Conservation (phyloP, 2,329 filamentous ascomycete genomes). For the Mariannaea elegans region DNA sequence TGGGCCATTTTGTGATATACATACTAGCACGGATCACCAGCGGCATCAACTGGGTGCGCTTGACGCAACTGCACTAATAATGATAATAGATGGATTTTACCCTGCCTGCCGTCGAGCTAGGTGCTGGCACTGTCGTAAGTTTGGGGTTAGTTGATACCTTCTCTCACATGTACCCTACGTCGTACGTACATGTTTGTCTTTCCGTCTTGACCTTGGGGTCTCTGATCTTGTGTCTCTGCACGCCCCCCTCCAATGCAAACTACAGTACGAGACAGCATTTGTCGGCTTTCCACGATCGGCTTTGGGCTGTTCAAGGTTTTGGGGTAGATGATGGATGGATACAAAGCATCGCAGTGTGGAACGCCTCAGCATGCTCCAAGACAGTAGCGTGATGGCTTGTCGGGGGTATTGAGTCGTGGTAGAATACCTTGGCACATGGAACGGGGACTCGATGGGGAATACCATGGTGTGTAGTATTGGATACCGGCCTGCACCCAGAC, state of each 20-base stretch:
- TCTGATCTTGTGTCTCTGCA: too few species aligned
- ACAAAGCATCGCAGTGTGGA: conserved; percentile 24
- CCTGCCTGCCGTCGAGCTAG: background rate
- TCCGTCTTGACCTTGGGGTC: background rate
- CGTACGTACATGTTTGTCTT: too few species aligned
- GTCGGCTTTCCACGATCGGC: conserved; percentile 23
- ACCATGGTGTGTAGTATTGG: conserved; percentile 27
- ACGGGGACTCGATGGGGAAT: conserved; percentile 24
- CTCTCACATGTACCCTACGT: too few species aligned
- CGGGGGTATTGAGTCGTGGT: conserved; percentile 29
- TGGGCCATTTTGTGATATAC: conserved; percentile 2
- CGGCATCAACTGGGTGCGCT: conserved; percentile 6
- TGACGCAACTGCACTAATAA: conserved; percentile 4
- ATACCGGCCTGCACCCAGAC: conserved; percentile 16
- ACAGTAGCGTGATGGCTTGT: conserved; percentile 29
- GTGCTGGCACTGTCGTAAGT: background rate
- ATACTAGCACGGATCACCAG: background rate
- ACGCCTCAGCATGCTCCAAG: conserved; percentile 28
- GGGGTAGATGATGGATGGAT: conserved; percentile 23
- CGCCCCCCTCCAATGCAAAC: conserved; percentile 18
- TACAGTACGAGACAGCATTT: background rate
- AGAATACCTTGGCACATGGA: conserved; percentile 37
- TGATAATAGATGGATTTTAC: background rate
- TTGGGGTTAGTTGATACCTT: too few species aligned
- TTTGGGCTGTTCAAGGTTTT: conserved; percentile 35